Percentiles rank a stretch among this genome's conserved stretches.
phyloP scores from a whole-genome alignment of 345 rosid species.

The Eutrema heterophyllum region DNA sequence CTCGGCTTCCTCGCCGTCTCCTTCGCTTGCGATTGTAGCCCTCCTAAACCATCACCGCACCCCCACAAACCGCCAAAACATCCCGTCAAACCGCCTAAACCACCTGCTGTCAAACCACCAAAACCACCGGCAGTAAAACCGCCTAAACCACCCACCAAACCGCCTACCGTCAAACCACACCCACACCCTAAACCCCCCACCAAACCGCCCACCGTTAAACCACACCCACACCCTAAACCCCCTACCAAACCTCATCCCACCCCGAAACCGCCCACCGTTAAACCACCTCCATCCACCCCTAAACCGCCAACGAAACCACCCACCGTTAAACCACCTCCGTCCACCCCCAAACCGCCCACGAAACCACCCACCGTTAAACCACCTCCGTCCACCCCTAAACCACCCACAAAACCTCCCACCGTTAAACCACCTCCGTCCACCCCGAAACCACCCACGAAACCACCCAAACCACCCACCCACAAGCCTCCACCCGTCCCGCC shows the following conservation, averaged over 20 bases:
- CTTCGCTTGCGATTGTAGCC: conserved; percentile 23
- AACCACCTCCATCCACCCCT: conserved; percentile 15
- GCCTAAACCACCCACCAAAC: conserved; percentile 14
- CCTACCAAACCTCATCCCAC: conserved; percentile 15
- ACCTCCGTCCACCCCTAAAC: conserved; percentile 28
- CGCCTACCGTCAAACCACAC: neutral
- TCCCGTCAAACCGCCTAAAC: conserved; percentile 27
- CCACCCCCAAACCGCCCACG: conserved; percentile 34
- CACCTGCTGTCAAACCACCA: conserved; percentile 25
- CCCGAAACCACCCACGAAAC: neutral
- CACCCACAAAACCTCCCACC: conserved; percentile 27
- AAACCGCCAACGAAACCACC: conserved; percentile 6
- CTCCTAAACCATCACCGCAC: conserved; percentile 25
- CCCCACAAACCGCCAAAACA: conserved; percentile 31
- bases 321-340: conserved; percentile 28
- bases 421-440: conserved; percentile 28
- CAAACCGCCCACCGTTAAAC: conserved; percentile 14
- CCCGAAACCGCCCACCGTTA: neutral
- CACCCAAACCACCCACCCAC: neutral
- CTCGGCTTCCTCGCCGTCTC: conserved; percentile 25
- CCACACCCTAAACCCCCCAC: conserved; percentile 17
- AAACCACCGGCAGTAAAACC: conserved; percentile 23
- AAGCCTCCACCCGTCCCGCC: conserved; percentile 20
- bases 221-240: conserved; percentile 19
- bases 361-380: conserved; percentile 28